phyloP scores from a whole-genome alignment of 139 green algal species.

The Choricystis sp. region DNA sequence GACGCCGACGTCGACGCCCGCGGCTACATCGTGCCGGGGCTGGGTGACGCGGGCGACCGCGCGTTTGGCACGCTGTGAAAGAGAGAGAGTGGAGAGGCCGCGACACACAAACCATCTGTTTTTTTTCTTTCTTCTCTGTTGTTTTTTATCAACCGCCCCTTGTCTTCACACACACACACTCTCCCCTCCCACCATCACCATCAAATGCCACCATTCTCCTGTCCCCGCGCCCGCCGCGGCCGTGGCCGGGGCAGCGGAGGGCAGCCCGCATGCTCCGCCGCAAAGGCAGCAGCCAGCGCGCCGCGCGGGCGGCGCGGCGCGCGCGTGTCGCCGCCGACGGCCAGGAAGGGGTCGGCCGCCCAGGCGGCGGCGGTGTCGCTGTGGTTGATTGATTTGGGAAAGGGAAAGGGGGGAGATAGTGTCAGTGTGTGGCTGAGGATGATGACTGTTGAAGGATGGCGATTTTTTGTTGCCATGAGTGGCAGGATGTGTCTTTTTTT shows the following conservation, averaged over 20 bases:
- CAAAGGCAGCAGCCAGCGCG: neutral
- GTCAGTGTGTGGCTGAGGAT: no score
- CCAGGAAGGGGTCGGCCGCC: neutral
- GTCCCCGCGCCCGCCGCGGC: no score
- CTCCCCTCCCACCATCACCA: neutral
- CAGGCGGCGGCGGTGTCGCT: neutral
- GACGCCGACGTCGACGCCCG: slow-evolving; percentile 79
- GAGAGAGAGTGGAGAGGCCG: neutral
- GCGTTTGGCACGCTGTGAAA: slow-evolving; percentile 44
- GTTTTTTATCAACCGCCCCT: neutral
- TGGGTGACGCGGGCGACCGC: slow-evolving; percentile 84
- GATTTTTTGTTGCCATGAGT: no score
- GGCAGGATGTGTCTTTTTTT: no score
- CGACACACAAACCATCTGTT: neutral
- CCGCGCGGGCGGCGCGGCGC: no score
- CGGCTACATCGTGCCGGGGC: slow-evolving; percentile 82
- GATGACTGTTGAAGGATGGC: no score
- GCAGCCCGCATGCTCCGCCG: neutral
- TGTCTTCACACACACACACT: neutral
- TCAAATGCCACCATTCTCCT: no score
- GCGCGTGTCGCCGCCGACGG: neutral
- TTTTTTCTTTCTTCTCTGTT: no score
- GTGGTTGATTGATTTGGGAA: neutral
- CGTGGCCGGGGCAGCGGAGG: no score
- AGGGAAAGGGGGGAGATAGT: no score